A percentile compares a stretch with the other conserved stretches of the same genome.
Conservation (phyloP, 176 grass and related monocot species). For the Oryza glumipatula region DNA sequence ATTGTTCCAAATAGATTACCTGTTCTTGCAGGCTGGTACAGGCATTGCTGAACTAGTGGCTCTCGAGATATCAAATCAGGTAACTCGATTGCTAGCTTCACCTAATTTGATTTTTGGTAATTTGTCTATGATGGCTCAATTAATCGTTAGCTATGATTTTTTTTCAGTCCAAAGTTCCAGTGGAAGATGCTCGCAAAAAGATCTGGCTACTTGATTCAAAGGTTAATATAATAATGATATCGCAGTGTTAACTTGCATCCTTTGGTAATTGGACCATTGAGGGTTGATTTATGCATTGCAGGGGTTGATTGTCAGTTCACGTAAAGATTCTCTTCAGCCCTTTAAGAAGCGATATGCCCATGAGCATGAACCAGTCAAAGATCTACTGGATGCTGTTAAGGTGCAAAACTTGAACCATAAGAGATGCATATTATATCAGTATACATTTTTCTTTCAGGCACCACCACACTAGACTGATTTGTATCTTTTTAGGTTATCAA, state of each 20-base stretch:
- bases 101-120: neutral
- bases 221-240: slow-evolving; percentile 36
- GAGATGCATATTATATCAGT: neutral
- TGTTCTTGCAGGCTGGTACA: slow-evolving; percentile 84
- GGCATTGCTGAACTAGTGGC: slow-evolving; percentile 93
- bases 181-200: slow-evolving; percentile 76
- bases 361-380: slow-evolving; percentile 77
- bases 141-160: neutral
- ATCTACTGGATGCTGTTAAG: slow-evolving; percentile 77
- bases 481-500: slow-evolving; percentile 59
- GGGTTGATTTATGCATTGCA: slow-evolving; percentile 29
- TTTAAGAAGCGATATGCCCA: slow-evolving; percentile 93
- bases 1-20: neutral
- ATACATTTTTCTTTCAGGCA: neutral
- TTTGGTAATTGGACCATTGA: neutral
- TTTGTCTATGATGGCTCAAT: neutral
- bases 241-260: neutral
- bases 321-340: slow-evolving; percentile 67
- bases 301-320: slow-evolving; percentile 87
- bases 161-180: slow-evolving; percentile 66
- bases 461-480: neutral
- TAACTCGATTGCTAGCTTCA: slow-evolving; percentile 20
- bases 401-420: slow-evolving; percentile 43
- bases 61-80: slow-evolving; percentile 71
- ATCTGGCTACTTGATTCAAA: slow-evolving; percentile 98